phyloP scores from a whole-genome alignment of 176 grass and related monocot genomes.

The Cenchrus americanus region DNA sequence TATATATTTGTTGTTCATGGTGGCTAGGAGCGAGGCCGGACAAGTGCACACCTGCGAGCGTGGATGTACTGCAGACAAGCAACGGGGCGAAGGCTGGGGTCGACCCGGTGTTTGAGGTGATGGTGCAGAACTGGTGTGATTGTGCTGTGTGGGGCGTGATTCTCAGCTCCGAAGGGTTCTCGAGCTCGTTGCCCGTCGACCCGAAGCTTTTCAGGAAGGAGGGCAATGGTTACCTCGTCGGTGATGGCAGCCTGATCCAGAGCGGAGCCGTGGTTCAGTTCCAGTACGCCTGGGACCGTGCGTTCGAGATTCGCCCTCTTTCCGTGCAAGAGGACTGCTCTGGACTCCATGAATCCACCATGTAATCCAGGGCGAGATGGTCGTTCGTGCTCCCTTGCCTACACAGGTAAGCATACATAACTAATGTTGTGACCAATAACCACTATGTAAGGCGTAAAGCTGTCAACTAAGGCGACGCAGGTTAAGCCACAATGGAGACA shows the following conservation, averaged over 20 bases:
- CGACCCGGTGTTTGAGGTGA: constrained; percentile 63
- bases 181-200: constrained; percentile 55
- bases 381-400: background rate
- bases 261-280: constrained; percentile 42
- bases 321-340: constrained; percentile 43
- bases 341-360: background rate
- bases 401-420: background rate
- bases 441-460: too few relatives aligned
- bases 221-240: constrained; percentile 46
- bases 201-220: constrained; percentile 49
- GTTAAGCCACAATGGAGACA: too few relatives aligned
- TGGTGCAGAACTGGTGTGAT: constrained; percentile 52
- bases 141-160: constrained; percentile 42
- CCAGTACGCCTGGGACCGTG: constrained; percentile 55
- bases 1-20: background rate
- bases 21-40: background rate
- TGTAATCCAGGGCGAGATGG: background rate
- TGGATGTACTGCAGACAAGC: constrained; percentile 52
- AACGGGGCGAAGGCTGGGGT: constrained; percentile 35
- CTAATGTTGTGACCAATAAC: background rate
- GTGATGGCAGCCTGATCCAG: constrained; percentile 40
- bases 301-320: constrained; percentile 51
- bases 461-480: too few relatives aligned
- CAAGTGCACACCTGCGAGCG: constrained; percentile 42
- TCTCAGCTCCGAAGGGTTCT: constrained; percentile 55